phyloP scores from a whole-genome alignment of 75 land plant species.

The Picea sitchensis region DNA sequence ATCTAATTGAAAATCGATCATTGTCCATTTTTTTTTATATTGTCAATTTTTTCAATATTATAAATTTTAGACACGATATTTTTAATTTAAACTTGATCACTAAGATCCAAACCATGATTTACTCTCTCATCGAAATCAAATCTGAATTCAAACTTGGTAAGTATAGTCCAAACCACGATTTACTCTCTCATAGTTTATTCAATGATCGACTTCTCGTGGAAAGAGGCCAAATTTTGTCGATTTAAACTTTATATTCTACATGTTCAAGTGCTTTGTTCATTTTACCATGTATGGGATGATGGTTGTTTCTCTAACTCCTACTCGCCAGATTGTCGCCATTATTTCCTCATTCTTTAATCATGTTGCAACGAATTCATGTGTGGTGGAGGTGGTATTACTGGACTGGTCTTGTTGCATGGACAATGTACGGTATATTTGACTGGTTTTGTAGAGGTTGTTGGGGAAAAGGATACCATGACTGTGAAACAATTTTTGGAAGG shows the following conservation, averaged over 20 bases:
- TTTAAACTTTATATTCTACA: conserved; percentile 48
- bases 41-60: too few species aligned
- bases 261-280: conserved; percentile 66
- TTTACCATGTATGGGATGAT: conserved; percentile 98
- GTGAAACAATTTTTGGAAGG: conserved; percentile 43
- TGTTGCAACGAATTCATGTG: conserved; percentile 33
- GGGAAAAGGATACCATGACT: conserved; percentile 9
- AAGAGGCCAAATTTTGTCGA: conserved; percentile 78
- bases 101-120: too few species aligned
- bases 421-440: conserved; percentile 51
- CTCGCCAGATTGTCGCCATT: conserved; percentile 66
- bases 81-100: too few species aligned
- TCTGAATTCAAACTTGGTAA: too few species aligned
- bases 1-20: too few species aligned
- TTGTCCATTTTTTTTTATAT: too few species aligned
- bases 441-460: not conserved
- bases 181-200: conserved; percentile 73
- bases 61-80: too few species aligned
- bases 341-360: conserved; percentile 45
- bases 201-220: conserved; percentile 86
- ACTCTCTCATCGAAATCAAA: too few species aligned
- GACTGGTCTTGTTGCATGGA: conserved; percentile 68
- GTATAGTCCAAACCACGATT: conserved; percentile 44
- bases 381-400: conserved; percentile 95
- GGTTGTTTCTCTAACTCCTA: conserved; percentile 79